These are phyloP conservation scores for Erodium maritimum DNA, from an alignment of 345 rosid genomes.

Conservation along the genomic window DNA sequence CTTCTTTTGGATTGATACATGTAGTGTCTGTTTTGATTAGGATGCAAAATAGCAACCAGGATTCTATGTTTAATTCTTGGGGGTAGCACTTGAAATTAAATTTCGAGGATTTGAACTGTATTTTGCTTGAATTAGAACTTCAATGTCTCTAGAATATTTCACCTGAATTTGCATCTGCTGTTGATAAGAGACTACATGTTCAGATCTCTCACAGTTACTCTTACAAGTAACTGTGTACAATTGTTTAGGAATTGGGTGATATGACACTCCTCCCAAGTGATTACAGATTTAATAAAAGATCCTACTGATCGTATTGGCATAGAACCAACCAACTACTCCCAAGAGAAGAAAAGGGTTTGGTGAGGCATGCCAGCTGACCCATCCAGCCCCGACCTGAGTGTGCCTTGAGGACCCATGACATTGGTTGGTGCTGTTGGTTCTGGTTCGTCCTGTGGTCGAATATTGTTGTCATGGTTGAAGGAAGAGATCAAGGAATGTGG, in stretches of 20 bases:
- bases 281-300: no score
- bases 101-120: background rate
- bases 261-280: no score
- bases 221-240: no score
- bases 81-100: background rate
- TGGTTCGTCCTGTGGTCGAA: conserved; percentile 19
- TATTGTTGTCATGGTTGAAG: conserved; percentile 17
- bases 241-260: no score
- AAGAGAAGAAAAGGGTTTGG: conserved; percentile 42
- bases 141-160: no score
- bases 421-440: conserved; percentile 18
- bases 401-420: conserved; percentile 18
- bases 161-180: no score
- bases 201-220: no score
- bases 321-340: conserved; percentile 31
- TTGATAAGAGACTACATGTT: no score
- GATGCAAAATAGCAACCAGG: background rate
- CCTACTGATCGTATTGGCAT: background rate
- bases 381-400: conserved; percentile 21
- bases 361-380: conserved; percentile 39
- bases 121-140: no score
- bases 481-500: conserved; percentile 29
- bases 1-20: background rate
- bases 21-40: background rate
- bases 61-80: no score